These are phyloP conservation scores for Coemansia sp. DNA, from an alignment of 192 early-diverging fungal species.

Conservation along the genomic window DNA sequence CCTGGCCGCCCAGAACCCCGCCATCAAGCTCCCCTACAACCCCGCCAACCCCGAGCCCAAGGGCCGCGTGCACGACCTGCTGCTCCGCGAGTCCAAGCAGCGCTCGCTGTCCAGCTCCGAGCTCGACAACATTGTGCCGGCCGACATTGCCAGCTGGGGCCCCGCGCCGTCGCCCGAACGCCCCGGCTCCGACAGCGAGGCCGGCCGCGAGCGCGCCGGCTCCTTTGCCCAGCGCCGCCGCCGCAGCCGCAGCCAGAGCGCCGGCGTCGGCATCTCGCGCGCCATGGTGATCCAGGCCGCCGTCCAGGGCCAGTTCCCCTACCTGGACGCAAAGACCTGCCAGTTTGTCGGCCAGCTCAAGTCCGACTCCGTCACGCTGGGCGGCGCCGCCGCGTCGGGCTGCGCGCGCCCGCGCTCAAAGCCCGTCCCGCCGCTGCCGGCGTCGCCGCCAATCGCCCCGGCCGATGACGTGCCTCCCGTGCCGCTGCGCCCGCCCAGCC, in stretches of 20 bases:
- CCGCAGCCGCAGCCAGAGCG: slow-evolving; percentile 48
- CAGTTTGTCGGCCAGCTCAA: slow-evolving; percentile 54
- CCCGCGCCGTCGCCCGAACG: neutral
- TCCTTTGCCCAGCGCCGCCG: slow-evolving; percentile 37
- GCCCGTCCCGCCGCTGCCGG: neutral
- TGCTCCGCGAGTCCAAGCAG: slow-evolving; percentile 39
- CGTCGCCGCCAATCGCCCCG: slow-evolving; percentile 24
- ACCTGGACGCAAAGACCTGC: slow-evolving; percentile 45
- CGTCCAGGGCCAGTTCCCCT: slow-evolving; percentile 46
- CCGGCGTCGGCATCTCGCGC: slow-evolving; percentile 46
- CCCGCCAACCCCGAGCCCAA: slow-evolving; percentile 8
- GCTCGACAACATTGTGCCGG: slow-evolving; percentile 43
- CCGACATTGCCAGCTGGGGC: slow-evolving; percentile 26
- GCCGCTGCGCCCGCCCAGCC: slow-evolving; percentile 4
- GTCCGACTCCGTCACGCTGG: slow-evolving; percentile 31
- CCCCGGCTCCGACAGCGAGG: neutral
- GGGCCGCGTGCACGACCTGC: slow-evolving; percentile 33
- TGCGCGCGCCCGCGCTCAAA: slow-evolving; percentile 7
- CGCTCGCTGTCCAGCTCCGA: slow-evolving; percentile 47
- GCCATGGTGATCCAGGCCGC: slow-evolving; percentile 52
- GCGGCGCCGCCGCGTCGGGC: slow-evolving; percentile 29
- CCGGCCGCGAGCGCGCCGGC: neutral
- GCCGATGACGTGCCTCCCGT: slow-evolving; percentile 2
- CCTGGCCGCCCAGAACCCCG: neutral
- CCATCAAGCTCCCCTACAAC: neutral